Evolutionary conservation across 2,329 filamentous ascomycete species (phyloP).

Genomic region (Colletotrichum eleusines): DNA sequence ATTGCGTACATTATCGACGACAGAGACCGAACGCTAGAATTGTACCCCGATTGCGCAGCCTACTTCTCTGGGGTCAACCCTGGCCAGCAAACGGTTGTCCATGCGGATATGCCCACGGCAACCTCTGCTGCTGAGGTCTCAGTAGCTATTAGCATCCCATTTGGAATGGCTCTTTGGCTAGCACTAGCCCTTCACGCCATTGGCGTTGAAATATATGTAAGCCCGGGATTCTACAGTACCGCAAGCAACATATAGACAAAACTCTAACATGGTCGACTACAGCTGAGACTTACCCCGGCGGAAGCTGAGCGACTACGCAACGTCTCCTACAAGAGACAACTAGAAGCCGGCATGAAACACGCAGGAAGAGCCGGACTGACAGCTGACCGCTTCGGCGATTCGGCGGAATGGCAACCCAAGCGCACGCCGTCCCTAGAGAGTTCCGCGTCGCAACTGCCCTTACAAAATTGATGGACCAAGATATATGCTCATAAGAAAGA

Average conservation of each 20-base stretch:
- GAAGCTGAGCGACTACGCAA: constrained; percentile 63
- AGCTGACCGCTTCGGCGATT: constrained; percentile 55
- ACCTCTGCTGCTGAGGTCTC: constrained; percentile 48
- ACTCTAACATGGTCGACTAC: constrained; percentile 30
- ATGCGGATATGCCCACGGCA: constrained; percentile 48
- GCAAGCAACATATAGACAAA: no score
- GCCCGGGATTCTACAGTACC: background rate
- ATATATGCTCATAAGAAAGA: no score
- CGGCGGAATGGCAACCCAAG: constrained; percentile 40
- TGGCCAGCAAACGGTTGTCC: constrained; percentile 47
- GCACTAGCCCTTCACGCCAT: constrained; percentile 40
- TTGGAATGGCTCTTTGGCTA: constrained; percentile 63
- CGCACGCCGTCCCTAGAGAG: background rate
- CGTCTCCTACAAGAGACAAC: constrained; percentile 65
- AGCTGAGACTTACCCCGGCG: constrained; percentile 62
- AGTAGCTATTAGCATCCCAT: constrained; percentile 58
- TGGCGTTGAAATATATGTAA: constrained; percentile 46
- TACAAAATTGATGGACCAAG: no score
- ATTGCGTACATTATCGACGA: constrained; percentile 54
- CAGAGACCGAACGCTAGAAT: constrained; percentile 44
- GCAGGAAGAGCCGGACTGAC: constrained; percentile 60
- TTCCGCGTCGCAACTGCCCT: background rate
- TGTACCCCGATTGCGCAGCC: constrained; percentile 59
- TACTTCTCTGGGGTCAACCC: constrained; percentile 50
- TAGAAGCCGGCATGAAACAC: constrained; percentile 62